Conservation (phyloP, 495 filamentous ascomycete species). For the Xylaria nigripes region DNA sequence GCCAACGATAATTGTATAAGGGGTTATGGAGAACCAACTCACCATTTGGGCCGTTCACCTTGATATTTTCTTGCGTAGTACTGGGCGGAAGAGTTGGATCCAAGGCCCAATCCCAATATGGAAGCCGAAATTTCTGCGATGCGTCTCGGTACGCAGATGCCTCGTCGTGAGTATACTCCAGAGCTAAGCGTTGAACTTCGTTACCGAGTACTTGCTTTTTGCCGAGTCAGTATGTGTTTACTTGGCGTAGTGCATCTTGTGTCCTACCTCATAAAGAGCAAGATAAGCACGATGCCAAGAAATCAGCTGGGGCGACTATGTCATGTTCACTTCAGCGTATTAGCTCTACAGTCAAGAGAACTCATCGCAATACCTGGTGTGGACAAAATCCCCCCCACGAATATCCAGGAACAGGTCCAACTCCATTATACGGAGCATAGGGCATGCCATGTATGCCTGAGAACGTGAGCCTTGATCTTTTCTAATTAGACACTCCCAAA, state of each 20-base stretch:
- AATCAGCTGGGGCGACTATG: constrained; percentile 31
- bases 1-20: constrained; percentile 32
- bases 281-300: constrained; percentile 38
- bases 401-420: constrained; percentile 28
- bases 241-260: background rate
- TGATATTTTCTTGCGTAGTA: constrained; percentile 22
- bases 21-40: constrained; percentile 24
- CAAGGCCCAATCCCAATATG: constrained; percentile 38
- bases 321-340: constrained; percentile 7
- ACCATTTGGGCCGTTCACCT: constrained; percentile 26
- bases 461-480: background rate
- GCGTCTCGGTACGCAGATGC: constrained; percentile 26
- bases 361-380: constrained; percentile 27
- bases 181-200: constrained; percentile 28
- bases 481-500: background rate
- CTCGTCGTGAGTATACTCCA: constrained; percentile 19
- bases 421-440: constrained; percentile 40
- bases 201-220: constrained; percentile 32
- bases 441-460: constrained; percentile 47
- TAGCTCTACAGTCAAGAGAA: constrained; percentile 5
- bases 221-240: constrained; percentile 3
- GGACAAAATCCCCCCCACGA: constrained; percentile 40
- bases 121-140: constrained; percentile 28
- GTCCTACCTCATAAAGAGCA: constrained; percentile 32
- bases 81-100: constrained; percentile 24